These are phyloP conservation scores for Lactarius psammicola DNA, from an alignment of 768 basidiomycete genomes.

Conservation along the genomic window DNA sequence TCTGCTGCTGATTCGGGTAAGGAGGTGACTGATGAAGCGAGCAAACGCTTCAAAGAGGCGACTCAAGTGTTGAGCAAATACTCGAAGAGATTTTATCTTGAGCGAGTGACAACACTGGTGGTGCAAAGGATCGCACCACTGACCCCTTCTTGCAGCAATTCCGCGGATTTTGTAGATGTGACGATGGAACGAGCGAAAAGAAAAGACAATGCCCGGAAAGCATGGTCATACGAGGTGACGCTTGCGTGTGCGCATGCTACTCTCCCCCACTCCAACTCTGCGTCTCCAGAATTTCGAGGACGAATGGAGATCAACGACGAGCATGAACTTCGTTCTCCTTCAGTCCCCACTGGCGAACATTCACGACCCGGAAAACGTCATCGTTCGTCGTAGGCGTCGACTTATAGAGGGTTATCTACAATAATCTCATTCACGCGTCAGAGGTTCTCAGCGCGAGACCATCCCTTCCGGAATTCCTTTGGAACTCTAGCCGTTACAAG, in stretches of 20 bases:
- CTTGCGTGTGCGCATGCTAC: neutral
- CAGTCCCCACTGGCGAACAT: too few relatives aligned
- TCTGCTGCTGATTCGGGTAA: neutral
- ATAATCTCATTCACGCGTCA: too few relatives aligned
- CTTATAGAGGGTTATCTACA: too few relatives aligned
- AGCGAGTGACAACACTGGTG: neutral
- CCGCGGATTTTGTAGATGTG: neutral
- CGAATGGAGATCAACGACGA: too few relatives aligned
- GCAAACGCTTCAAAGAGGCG: neutral
- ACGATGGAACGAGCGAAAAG: neutral
- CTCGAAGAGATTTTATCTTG: neutral
- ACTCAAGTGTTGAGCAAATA: neutral
- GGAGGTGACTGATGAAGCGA: neutral
- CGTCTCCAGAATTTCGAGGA: too few relatives aligned
- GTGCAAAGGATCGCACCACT: neutral
- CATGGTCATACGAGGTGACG: neutral
- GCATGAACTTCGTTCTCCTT: too few relatives aligned
- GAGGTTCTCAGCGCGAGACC: too few relatives aligned
- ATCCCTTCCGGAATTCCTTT: too few relatives aligned
- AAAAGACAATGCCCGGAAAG: too few relatives aligned
- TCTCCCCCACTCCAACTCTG: neutral
- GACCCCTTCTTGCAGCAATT: neutral
- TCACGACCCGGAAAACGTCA: too few relatives aligned
- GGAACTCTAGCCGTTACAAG: too few relatives aligned
- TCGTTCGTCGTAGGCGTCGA: too few relatives aligned